These are phyloP conservation scores for maize (Zea mays) DNA, from an alignment of 176 grass and related monocot species.

Conservation along the genomic window DNA sequence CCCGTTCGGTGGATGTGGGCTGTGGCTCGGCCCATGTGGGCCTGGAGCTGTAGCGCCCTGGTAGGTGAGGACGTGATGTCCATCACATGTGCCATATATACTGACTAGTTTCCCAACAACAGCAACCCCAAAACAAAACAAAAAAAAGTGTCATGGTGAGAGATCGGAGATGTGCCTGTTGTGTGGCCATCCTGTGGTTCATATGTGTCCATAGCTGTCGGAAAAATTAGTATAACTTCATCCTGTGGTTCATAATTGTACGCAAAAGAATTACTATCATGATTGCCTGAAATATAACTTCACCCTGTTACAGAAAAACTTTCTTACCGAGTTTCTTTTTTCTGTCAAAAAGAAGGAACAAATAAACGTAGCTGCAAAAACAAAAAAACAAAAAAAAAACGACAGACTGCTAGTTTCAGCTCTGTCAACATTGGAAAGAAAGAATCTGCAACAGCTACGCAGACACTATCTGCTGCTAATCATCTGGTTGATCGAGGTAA, in stretches of 20 bases:
- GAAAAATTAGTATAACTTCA: not conserved
- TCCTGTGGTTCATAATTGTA: too few species aligned
- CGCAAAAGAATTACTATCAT: not conserved
- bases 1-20: too few species aligned
- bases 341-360: not conserved
- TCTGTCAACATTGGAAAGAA: not conserved
- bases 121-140: too few species aligned
- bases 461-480: slow-evolving; percentile 34
- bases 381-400: not conserved
- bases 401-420: not conserved
- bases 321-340: not conserved
- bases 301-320: not conserved
- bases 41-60: not conserved
- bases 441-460: slow-evolving; percentile 28
- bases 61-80: not conserved
- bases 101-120: not conserved
- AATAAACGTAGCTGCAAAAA: not conserved
- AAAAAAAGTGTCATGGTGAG: too few species aligned
- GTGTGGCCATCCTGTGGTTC: slow-evolving; percentile 33
- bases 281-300: not conserved
- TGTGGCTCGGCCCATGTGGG: not conserved
- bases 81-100: not conserved
- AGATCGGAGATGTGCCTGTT: slow-evolving; percentile 42
- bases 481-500: slow-evolving; percentile 60
- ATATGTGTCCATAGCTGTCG: not conserved